These are phyloP conservation scores for Grigorovia jiainica DNA, from an alignment of 805 yeast genomes.

Conservation along the genomic window DNA sequence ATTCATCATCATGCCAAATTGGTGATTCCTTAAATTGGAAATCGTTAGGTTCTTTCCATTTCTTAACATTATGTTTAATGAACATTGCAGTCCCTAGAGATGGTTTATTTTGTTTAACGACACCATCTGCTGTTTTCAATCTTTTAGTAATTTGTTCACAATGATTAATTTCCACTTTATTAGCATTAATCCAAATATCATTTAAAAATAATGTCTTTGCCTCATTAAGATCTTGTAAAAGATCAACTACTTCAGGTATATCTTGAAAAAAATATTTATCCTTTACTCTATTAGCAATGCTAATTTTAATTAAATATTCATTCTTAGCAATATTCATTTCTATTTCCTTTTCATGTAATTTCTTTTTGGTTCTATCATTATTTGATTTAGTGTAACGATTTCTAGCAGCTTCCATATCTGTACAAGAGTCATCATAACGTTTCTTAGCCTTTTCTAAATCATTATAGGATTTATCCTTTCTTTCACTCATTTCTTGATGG, in stretches of 20 bases:
- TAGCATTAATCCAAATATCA: slow-evolving; percentile 53
- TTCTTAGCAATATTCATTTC: slow-evolving; percentile 90
- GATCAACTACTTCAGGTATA: slow-evolving; percentile 80
- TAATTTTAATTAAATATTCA: slow-evolving; percentile 68
- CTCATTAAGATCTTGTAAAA: slow-evolving; percentile 76
- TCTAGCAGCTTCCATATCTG: slow-evolving; percentile 70
- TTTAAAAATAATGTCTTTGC: slow-evolving; percentile 64
- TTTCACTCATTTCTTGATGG: slow-evolving; percentile 45
- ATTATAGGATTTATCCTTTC: slow-evolving; percentile 28
- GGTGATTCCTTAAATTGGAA: slow-evolving; percentile 79
- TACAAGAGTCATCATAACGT: slow-evolving; percentile 74
- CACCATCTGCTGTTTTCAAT: slow-evolving; percentile 41
- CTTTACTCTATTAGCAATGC: slow-evolving; percentile 79
- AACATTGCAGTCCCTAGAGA: slow-evolving; percentile 80
- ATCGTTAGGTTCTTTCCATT: slow-evolving; percentile 84
- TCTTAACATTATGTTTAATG: slow-evolving; percentile 68
- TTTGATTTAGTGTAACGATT: slow-evolving; percentile 57
- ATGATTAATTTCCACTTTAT: slow-evolving; percentile 48
- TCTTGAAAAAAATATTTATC: slow-evolving; percentile 92
- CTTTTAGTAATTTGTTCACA: slow-evolving; percentile 35
- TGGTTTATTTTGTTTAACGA: slow-evolving; percentile 63
- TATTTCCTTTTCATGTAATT: slow-evolving; percentile 49
- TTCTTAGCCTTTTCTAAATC: slow-evolving; percentile 40
- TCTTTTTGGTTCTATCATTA: slow-evolving; percentile 39
- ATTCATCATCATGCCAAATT: slow-evolving; percentile 95